These are phyloP conservation scores for Triglochin maritima DNA, from an alignment of 106 monocot genomes.

Conservation along the genomic window DNA sequence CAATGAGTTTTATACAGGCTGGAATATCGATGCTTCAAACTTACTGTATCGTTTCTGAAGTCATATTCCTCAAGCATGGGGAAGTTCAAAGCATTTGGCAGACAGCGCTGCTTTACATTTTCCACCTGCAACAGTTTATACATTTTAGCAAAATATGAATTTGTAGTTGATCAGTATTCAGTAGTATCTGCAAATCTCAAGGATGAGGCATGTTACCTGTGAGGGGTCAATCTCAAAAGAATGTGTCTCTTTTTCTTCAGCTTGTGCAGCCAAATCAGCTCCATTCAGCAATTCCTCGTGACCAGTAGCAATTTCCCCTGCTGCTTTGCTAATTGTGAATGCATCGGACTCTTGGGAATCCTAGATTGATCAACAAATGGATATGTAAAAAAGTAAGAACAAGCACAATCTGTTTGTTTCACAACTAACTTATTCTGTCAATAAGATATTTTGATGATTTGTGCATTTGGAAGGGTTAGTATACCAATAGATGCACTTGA, in stretches of 20 bases:
- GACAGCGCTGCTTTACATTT: constrained; percentile 95
- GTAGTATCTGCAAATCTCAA: not conserved
- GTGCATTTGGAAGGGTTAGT: no score
- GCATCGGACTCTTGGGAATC: constrained; percentile 41
- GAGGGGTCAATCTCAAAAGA: constrained; percentile 92
- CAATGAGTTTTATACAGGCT: no score
- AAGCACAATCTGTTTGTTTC: no score
- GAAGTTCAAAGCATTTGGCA: constrained; percentile 96
- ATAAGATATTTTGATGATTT: no score
- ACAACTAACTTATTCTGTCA: no score
- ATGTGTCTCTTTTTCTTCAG: constrained; percentile 97
- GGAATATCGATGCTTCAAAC: constrained; percentile 1
- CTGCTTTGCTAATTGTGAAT: constrained; percentile 74
- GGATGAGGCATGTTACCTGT: constrained; percentile 28
- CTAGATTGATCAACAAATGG: constrained; percentile 6
- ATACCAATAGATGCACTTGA: no score
- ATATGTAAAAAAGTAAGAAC: no score
- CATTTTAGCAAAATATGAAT: not conserved
- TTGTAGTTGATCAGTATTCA: not conserved
- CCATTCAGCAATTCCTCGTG: constrained; percentile 74
- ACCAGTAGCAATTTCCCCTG: constrained; percentile 41
- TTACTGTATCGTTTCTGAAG: constrained; percentile 91
- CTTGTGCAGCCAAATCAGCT: constrained; percentile 73
- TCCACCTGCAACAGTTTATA: constrained; percentile 56
- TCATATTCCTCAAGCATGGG: constrained; percentile 99